Evolutionary conservation across 805 yeast genomes (phyloP), one percentile per base, ranked within the genome.

Genomic region (Candida maesae): DNA sequence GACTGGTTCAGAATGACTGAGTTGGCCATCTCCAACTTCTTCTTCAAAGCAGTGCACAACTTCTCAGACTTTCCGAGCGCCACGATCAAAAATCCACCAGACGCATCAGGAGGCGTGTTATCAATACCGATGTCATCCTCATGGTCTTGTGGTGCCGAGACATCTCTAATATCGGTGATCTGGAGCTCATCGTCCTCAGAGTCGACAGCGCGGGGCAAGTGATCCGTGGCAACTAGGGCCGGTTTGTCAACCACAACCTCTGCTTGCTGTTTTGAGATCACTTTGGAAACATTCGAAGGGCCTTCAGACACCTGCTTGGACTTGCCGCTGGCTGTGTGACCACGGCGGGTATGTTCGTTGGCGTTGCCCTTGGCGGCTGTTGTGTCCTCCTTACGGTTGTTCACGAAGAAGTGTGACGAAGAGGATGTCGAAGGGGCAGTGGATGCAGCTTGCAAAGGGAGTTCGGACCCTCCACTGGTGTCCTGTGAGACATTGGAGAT

Each of bases 51-150:
- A 4, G 60, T 43, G 40, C 68, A 65, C 14, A 64, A 54, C 33
- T 55, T 60, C 41, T 67, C 71, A 1, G 69, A 65, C 42, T 65
- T 66, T 16, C 55, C 59, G 20, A 68, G 63, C 0, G 71, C 71
- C 30, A 65, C 69, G 27, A 68, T 39, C 17, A 68, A 47, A 17
- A 66, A 64, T 45, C 64, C 70, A 34, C 61, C 60, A 6, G 67
- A 59, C 1, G 63, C 38, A 16, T 39, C 31, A n/a, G 45, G 49
- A 18, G 24, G 30, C 5, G 33, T 11, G 24, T n/a, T 25, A 5
- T 13, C 25, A 14, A 8, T 12, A 8, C 26, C 19, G 20, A 12
- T 17, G 21, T 24, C 32, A 20, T 19, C 37, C 5, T 10, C 27
- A 2, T 16, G 29, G 8, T 19, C 25, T 6, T 38, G 32, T 6